Conservation (phyloP, 176 grass and related monocot genomes). For the Puccinellia tenuiflora region DNA sequence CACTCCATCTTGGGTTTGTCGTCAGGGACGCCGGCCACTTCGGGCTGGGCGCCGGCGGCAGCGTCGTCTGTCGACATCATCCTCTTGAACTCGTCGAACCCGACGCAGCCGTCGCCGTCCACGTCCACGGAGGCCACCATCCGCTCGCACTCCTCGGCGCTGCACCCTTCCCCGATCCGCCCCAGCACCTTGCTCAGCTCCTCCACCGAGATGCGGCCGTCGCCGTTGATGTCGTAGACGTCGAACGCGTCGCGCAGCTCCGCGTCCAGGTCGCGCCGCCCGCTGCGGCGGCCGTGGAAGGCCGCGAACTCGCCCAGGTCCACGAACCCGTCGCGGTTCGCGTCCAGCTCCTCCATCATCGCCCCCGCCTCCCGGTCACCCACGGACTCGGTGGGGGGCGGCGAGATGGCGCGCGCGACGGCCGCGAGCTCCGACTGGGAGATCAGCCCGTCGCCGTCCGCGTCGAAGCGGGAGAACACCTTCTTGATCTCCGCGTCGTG, state of each 20-base stretch:
- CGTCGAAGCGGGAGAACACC: conserved; percentile 77
- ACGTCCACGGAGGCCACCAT: conserved; percentile 73
- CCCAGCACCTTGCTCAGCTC: conserved; percentile 64
- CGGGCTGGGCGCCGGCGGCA: neutral
- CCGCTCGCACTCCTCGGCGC: conserved; percentile 48
- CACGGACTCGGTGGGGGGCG: neutral
- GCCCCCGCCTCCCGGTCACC: neutral
- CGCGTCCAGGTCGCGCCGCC: conserved; percentile 17
- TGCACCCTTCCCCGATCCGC: conserved; percentile 53
- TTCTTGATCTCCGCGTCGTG: conserved; percentile 50
- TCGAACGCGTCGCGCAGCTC: conserved; percentile 71
- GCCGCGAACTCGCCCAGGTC: neutral
- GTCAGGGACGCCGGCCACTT: neutral
- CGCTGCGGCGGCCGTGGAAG: neutral
- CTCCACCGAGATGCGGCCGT: conserved; percentile 63
- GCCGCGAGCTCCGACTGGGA: conserved; percentile 28
- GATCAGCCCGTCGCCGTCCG: conserved; percentile 84
- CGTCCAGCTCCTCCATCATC: neutral
- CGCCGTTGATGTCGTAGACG: conserved; percentile 64
- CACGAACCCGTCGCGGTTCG: neutral
- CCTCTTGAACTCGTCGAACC: conserved; percentile 88
- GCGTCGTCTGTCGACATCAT: conserved; percentile 53
- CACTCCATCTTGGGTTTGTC: conserved; percentile 33
- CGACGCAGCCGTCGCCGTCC: conserved; percentile 75
- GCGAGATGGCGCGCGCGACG: neutral